Evolutionary conservation across 371 early-diverging fungal genomes (phyloP).

Genomic region (Mucor piriformis): DNA sequence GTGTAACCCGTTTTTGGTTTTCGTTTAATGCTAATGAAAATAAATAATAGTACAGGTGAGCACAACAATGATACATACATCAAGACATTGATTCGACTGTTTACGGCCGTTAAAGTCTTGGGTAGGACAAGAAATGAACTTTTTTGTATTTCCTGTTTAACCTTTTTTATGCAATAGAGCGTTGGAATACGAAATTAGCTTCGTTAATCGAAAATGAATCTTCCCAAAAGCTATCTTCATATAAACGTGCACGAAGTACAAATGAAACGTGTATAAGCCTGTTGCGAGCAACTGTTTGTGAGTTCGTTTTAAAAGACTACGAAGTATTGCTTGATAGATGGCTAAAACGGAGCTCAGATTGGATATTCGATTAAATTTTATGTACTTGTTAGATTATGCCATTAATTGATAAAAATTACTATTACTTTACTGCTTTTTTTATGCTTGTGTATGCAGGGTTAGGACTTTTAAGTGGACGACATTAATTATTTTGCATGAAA

Average conservation of each 20-base stretch:
- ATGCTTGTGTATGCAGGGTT: no score
- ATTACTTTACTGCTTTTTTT: no score
- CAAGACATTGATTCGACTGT: constrained; percentile 30
- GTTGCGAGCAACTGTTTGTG: constrained; percentile 31
- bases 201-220: neutral
- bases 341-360: constrained; percentile 38
- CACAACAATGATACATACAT: constrained; percentile 30
- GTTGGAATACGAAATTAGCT: constrained; percentile 18
- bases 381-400: neutral
- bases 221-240: neutral
- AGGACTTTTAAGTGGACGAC: no score
- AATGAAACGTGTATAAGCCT: constrained; percentile 20
- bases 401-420: no score
- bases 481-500: no score
- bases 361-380: constrained; percentile 27
- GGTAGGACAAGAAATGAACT: constrained; percentile 19
- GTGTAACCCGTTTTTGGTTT: no score
- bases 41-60: constrained; percentile 11
- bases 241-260: neutral
- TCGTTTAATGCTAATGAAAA: neutral
- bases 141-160: neutral
- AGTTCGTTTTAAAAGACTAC: constrained; percentile 44
- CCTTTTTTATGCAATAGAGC: constrained; percentile 19
- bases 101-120: constrained; percentile 26
- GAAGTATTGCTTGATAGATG: constrained; percentile 40